A percentile compares a stretch with the other conserved stretches of the same genome.
These are phyloP conservation scores for Thelonectria olida DNA, from an alignment of 2,329 filamentous ascomycete genomes.

Conservation along the genomic window DNA sequence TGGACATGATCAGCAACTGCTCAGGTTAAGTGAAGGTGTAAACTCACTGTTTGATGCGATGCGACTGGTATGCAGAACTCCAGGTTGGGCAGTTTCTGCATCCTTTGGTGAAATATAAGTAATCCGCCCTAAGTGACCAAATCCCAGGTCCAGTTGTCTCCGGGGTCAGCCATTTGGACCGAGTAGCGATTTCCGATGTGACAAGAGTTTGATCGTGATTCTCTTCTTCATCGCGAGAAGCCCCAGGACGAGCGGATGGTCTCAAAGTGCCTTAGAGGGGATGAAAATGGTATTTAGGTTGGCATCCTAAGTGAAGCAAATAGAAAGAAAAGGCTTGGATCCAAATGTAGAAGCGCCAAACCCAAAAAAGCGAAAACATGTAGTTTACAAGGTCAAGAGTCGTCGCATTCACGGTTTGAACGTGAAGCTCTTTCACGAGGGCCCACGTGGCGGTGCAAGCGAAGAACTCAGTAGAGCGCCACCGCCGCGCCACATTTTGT, in stretches of 20 bases:
- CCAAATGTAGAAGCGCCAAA: slow-evolving; percentile 9
- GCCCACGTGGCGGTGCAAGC: slow-evolving; percentile 41
- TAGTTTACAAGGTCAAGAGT: slow-evolving; percentile 11
- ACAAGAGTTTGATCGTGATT: slow-evolving; percentile 35
- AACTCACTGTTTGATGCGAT: slow-evolving; percentile 40
- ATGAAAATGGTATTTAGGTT: slow-evolving; percentile 22
- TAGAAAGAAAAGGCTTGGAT: background rate
- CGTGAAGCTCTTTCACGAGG: slow-evolving; percentile 33
- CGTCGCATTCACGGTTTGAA: slow-evolving; percentile 14
- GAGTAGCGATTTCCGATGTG: slow-evolving; percentile 43
- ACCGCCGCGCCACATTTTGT: slow-evolving; percentile 25
- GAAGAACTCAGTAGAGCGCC: slow-evolving; percentile 27
- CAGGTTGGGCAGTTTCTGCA: slow-evolving; percentile 34
- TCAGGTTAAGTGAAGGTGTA: slow-evolving; percentile 9
- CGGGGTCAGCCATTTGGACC: slow-evolving; percentile 50
- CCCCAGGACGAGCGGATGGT: slow-evolving; percentile 29
- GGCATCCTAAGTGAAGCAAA: slow-evolving; percentile 25
- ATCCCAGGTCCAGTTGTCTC: slow-evolving; percentile 43
- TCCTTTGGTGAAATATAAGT: slow-evolving; percentile 42
- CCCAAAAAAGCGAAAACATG: slow-evolving; percentile 1
- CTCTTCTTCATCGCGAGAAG: slow-evolving; percentile 47
- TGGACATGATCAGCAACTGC: slow-evolving; percentile 26
- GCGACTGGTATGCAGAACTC: slow-evolving; percentile 44
- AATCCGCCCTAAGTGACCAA: slow-evolving; percentile 46
- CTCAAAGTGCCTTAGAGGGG: slow-evolving; percentile 30